Percentiles rank a stretch among this genome's conserved stretches.
These are phyloP conservation scores for Apophysomyces ossiformis DNA, from an alignment of 371 early-diverging fungal species.

Conservation along the genomic window DNA sequence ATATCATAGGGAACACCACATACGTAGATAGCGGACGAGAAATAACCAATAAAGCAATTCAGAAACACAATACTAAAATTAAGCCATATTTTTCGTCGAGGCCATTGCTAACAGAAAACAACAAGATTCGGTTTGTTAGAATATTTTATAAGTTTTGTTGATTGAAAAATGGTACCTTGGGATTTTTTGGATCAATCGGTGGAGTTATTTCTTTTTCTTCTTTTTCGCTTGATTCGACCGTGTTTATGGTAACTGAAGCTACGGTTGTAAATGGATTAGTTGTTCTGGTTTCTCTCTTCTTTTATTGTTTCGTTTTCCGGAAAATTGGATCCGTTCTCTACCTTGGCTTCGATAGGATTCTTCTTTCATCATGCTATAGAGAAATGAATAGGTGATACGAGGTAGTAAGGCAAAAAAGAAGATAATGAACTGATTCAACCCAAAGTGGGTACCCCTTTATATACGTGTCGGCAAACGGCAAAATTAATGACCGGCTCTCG, in stretches of 20 bases:
- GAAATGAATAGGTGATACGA: too few relatives aligned
- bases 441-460: too few relatives aligned
- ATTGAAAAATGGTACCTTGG: slow-evolving; percentile 17
- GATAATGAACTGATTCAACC: too few relatives aligned
- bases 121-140: not conserved
- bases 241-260: not conserved
- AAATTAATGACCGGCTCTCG: too few relatives aligned
- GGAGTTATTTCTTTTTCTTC: not conserved
- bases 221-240: not conserved
- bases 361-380: not conserved
- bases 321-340: not conserved
- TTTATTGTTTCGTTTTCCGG: not conserved
- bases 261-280: not conserved
- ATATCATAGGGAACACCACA: not conserved
- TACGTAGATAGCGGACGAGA: slow-evolving; percentile 43
- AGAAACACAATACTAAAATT: slow-evolving; percentile 29
- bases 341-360: not conserved
- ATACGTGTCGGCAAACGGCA: too few relatives aligned
- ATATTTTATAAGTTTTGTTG: not conserved
- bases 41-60: slow-evolving; percentile 41
- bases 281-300: not conserved
- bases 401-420: too few relatives aligned
- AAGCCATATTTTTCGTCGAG: slow-evolving; percentile 26
- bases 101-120: slow-evolving; percentile 33
- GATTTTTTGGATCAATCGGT: slow-evolving; percentile 27